Evolutionary conservation across 2,329 filamentous ascomycete species (phyloP).

Genomic region (Aspergillus felis): DNA sequence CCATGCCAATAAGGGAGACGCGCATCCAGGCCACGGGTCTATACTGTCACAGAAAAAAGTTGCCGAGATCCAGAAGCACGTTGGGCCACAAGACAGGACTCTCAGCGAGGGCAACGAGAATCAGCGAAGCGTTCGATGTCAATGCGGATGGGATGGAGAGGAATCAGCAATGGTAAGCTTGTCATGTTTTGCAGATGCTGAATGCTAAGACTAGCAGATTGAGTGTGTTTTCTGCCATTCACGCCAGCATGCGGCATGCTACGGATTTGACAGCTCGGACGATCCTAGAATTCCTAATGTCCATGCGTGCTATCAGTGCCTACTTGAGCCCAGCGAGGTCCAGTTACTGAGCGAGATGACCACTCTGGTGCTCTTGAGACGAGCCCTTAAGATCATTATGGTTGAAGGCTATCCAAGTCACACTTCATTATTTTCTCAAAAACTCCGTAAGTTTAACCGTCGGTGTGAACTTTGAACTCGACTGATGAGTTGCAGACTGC

Average conservation of each 20-base stretch:
- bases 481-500: conserved; percentile 25
- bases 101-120: background rate
- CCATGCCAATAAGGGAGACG: conserved; percentile 6
- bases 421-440: conserved; percentile 24
- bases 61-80: conserved; percentile 13
- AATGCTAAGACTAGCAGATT: conserved; percentile 29
- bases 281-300: conserved; percentile 38
- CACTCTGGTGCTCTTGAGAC: conserved; percentile 25
- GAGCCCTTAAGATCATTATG: conserved; percentile 25
- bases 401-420: conserved; percentile 26
- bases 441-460: conserved; percentile 25
- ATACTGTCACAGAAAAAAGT: conserved; percentile 17
- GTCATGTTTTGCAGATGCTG: background rate
- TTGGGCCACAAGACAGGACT: background rate
- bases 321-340: conserved; percentile 31
- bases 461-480: background rate
- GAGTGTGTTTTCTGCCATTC: conserved; percentile 42
- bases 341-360: conserved; percentile 24
- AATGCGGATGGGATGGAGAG: conserved; percentile 39
- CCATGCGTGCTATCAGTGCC: conserved; percentile 47
- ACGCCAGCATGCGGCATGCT: conserved; percentile 46
- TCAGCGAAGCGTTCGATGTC: conserved; percentile 29
- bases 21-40: conserved; percentile 1
- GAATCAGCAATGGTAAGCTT: conserved; percentile 41
- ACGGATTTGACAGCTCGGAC: conserved; percentile 38